Evolutionary conservation across 495 filamentous ascomycete species (phyloP).

Genomic region (Penicillium ochrochloron): DNA sequence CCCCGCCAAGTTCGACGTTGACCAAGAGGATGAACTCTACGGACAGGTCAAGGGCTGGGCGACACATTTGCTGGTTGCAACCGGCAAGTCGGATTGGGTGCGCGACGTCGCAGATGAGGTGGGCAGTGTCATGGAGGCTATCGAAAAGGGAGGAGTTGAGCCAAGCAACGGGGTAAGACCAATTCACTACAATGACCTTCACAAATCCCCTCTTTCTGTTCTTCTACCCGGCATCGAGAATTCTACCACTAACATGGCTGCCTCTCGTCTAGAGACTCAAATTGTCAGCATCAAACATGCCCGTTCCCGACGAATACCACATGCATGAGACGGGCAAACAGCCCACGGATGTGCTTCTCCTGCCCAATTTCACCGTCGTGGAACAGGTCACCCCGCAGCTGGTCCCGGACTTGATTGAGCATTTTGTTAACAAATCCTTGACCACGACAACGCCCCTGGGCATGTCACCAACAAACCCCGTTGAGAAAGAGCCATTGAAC

Average conservation of each 20-base stretch:
- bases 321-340: constrained; percentile 59
- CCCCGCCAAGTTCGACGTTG: constrained; percentile 75
- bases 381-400: constrained; percentile 82
- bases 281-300: constrained; percentile 93
- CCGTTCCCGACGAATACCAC: constrained; percentile 66
- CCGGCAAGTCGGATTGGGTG: constrained; percentile 94
- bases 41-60: constrained; percentile 87
- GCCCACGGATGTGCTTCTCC: constrained; percentile 82
- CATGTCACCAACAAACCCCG: constrained; percentile 21
- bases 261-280: constrained; percentile 64
- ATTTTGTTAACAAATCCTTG: constrained; percentile 70
- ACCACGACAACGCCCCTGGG: constrained; percentile 76
- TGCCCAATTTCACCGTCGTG: constrained; percentile 84
- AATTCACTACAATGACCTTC: not conserved
- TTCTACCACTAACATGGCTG: not conserved
- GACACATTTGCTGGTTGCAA: constrained; percentile 89
- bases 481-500: constrained; percentile 12
- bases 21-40: constrained; percentile 79
- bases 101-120: constrained; percentile 86
- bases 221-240: not conserved
- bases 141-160: constrained; percentile 64
- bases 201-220: not conserved
- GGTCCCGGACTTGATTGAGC: constrained; percentile 71
- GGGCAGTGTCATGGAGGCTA: constrained; percentile 94
- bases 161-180: constrained; percentile 75